Base-by-base conservation (phyloP, 2,329 filamentous ascomycete genomes). In the Fusarium poae region DNA sequence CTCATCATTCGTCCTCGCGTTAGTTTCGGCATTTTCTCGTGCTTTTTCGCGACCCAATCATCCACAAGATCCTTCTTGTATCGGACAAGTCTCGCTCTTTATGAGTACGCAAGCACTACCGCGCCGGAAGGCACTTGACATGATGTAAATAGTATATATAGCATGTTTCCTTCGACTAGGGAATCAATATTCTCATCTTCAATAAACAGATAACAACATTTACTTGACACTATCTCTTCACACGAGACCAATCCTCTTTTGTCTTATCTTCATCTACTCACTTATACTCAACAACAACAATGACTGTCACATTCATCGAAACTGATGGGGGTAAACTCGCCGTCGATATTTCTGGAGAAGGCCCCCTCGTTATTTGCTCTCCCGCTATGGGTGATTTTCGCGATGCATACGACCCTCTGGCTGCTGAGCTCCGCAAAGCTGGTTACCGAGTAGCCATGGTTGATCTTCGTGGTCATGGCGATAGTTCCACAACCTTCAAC, bases 351-450 rank as follows among this genome's bases (percentile, higher is more conserved):
- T 50, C 58, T 1, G 66, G 66, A 4, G 48, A 62, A 5, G 66
- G 66, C 1, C 66, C 66, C 13, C 65, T 69, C 1, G 27, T 69
- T 30, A 62, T 69, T 44, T 69, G 66, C 18, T 69, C 66, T 2
- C 66, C 66, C 2, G 66, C 34, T 0, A 53, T 69, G 65, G 66
- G 66, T n/a, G 66, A 69, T 3, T 67, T 68, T 1, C 61, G 66
- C 23, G 66, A 69, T 20, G 61, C 52, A 35, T 69, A 66, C 15
- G 43, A 37, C 0, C 56, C 66, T 12, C 11, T 69, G 0, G 66
- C 66, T 6, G 46, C 9, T 0, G 49, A 61, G 3, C 61, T 69
- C 21, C 51, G 51, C 1, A 34, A 50, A 18, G 34, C 52, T 1
- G 65, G 66, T 12, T 69, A 58, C 16, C 50, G 35, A 25, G 65